Evolutionary conservation across 2,329 filamentous ascomycete genomes (phyloP), one percentile per base, ranked within the genome.

Genomic region (Cladorrhinum sp.): DNA sequence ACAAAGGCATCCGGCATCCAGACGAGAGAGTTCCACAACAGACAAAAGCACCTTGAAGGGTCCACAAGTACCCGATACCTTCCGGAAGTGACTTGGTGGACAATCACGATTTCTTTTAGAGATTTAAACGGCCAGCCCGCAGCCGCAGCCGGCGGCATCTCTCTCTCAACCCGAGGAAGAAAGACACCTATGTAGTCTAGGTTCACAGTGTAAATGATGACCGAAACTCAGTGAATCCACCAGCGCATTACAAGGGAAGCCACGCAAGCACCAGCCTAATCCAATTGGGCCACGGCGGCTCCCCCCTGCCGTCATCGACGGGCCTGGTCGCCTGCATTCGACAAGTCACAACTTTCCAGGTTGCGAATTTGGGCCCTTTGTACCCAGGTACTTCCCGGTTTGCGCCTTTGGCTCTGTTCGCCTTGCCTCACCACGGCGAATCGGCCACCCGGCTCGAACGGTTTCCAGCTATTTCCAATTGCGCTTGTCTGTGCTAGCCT

Each of bases 391-490:
- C 56, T 53, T 63, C 49, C 42, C 42, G 42, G 42, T 42, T 54
- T 53, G 50, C 30, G 55, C 39, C 49, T 51, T 28, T 24, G 49
- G 26, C 57, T 36, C 24, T 33, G 53, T 55, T 52, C 26, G 60
- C 53, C 36, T 36, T 59, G 64, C 58, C 59, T 63, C 60, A 58
- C 58, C 61, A 42, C 52, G 58, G 33, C 33, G 33, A 36, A 36
- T 36, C 33, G 33, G 53, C 60, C 53, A 61, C 57, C 62, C 61
- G 57, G 39, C 60, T 67, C 67, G 61, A 67, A 65, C 59, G 54
- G 50, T 63, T 69, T 69, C 67, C 63, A 67, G 59, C 59, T 61
- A 64, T 62, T 69, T 69, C 67, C 66, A 67, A 61, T 58, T 62
- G 59, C 58, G 50, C 58, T 39, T 58, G 57, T 53, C 51, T 58